A percentile compares a stretch with the other conserved stretches of the same genome.
These are phyloP conservation scores for Akanthomyces dipterigenus DNA, from an alignment of 2,329 filamentous ascomycete genomes.

Conservation along the genomic window DNA sequence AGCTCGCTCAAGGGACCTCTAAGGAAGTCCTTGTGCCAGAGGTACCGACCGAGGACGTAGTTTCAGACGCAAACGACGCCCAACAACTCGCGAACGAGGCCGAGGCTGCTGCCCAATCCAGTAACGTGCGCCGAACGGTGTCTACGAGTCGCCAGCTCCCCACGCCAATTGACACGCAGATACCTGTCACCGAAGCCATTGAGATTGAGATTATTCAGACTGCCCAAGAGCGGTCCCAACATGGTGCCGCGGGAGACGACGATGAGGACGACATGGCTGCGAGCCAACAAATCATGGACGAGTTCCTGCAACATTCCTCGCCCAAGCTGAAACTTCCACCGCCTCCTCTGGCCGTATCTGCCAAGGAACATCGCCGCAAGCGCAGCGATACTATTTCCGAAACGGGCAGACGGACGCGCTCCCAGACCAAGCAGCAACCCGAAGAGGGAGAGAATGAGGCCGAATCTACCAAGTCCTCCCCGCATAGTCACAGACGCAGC, in stretches of 20 bases:
- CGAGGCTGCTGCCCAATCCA: background rate
- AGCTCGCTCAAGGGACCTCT: background rate
- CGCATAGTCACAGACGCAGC: conserved; percentile 2
- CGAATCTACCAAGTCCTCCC: conserved; percentile 14
- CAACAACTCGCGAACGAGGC: background rate
- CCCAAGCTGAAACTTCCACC: conserved; percentile 12
- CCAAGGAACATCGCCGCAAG: conserved; percentile 3
- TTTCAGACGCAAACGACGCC: background rate
- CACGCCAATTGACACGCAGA: conserved; percentile 8
- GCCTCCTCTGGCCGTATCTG: background rate
- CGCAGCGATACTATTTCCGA: conserved; percentile 7
- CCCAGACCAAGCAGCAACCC: background rate
- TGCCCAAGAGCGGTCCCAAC: background rate
- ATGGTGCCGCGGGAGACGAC: background rate
- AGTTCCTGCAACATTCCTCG: conserved; percentile 21
- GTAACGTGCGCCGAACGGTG: background rate
- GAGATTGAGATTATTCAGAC: conserved; percentile 17
- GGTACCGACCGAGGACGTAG: background rate
- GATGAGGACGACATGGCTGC: conserved; percentile 14
- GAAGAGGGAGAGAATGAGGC: conserved; percentile 27
- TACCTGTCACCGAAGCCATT: conserved; percentile 15
- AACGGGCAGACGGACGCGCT: conserved; percentile 6
- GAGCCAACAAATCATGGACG: conserved; percentile 24
- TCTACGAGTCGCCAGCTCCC: background rate
- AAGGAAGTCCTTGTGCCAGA: conserved; percentile 1